Conservation (phyloP, 148 eudicot genomes). For the Rhododendron ovatum region DNA sequence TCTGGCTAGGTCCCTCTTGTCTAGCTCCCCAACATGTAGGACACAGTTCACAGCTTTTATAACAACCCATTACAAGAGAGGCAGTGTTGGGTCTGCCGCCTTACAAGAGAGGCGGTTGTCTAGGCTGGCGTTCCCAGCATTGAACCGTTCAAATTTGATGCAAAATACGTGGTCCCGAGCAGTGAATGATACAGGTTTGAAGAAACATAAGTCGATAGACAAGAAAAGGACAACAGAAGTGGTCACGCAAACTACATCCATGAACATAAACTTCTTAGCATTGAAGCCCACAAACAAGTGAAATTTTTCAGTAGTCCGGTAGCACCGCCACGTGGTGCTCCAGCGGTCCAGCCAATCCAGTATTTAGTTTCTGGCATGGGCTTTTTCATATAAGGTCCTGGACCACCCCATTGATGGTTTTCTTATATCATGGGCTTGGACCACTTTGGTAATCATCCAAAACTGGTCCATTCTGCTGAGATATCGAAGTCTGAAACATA, state of each 20-base stretch:
- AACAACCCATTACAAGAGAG: no score
- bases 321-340: no score
- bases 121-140: no score
- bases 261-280: neutral
- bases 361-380: neutral
- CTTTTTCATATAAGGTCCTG: neutral
- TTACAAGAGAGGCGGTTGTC: no score
- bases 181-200: neutral
- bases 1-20: no score
- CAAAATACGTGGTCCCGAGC: neutral
- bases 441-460: neutral
- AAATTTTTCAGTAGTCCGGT: no score
- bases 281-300: no score
- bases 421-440: neutral
- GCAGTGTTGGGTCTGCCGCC: no score
- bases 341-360: neutral
- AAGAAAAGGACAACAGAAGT: neutral
- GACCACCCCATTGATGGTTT: neutral
- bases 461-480: neutral
- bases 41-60: no score
- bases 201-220: neutral
- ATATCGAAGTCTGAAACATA: neutral
- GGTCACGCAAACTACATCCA: neutral
- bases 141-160: neutral
- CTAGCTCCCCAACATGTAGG: no score